A percentile compares a stretch with the other conserved stretches of the same genome.
Conservation (phyloP, 441 rosid genomes). For the Heliophila coronopifolia region DNA sequence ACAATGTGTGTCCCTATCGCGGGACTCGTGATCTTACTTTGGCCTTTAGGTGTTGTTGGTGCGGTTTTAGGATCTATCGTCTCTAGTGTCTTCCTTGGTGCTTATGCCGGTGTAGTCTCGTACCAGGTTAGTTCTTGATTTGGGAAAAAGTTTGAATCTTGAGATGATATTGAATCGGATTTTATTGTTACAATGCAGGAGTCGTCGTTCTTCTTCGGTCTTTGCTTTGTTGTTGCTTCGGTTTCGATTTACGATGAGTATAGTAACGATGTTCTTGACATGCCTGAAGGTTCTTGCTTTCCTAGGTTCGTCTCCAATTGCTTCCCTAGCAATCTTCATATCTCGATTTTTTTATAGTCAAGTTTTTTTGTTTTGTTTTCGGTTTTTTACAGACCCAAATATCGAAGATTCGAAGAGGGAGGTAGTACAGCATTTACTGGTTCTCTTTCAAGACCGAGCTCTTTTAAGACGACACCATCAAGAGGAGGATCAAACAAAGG, state of each 20-base stretch:
- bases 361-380: neutral
- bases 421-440: slow-evolving; percentile 27
- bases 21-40: slow-evolving; percentile 81
- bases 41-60: slow-evolving; percentile 93
- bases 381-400: slow-evolving; percentile 46
- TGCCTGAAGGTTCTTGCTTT: slow-evolving; percentile 94
- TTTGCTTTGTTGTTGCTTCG: slow-evolving; percentile 69
- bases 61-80: slow-evolving; percentile 67
- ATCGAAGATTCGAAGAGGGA: slow-evolving; percentile 35
- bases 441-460: slow-evolving; percentile 37
- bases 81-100: slow-evolving; percentile 79
- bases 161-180: neutral
- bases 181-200: slow-evolving; percentile 35
- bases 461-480: slow-evolving; percentile 47
- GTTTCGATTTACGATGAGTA: slow-evolving; percentile 83
- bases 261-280: slow-evolving; percentile 83
- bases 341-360: neutral
- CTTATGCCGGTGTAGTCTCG: slow-evolving; percentile 64
- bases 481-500: slow-evolving; percentile 45
- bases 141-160: neutral
- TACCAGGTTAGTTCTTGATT: slow-evolving; percentile 40
- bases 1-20: slow-evolving; percentile 95
- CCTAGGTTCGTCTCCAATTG: slow-evolving; percentile 38
- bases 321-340: neutral
- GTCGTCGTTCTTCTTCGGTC: slow-evolving; percentile 76